Base-by-base conservation (phyloP, 129 eudicot genomes). In the Ambrosia artemisiifolia region DNA sequence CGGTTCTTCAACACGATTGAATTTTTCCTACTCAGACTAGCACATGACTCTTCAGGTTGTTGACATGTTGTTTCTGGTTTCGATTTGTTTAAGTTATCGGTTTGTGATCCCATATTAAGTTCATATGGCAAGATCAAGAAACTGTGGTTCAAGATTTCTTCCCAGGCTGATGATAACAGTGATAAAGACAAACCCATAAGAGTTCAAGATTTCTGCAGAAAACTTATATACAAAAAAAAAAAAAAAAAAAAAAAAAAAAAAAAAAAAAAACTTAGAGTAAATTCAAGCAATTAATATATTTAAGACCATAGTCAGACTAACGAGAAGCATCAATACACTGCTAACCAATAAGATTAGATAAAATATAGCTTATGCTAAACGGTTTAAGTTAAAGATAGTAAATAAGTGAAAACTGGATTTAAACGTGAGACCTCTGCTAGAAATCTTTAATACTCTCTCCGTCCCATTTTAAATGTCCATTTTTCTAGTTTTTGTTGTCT, bases 121-220 rank as follows among this genome's bases (percentile, higher is more conserved):
- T 72, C 74, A 54, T 71, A 40, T 20, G 80, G 87, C 69, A 76
- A 57, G 46, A 53, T 51, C 40, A 79, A 56, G 20, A 44, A 7
- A 40, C 66, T 69, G 63, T 76, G 83, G 43, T 63, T 80, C 70
- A 85, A 55, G 65, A 85, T 83, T 78, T 81, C 86, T 80, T 83
- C 81, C 90, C 83, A 83, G 12, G 86, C 85, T 71, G 96, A 87
- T 64, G 80, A 56, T 33, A 90, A 63, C 63, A 86, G 20, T 18
- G 93, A 90, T 30, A 86, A 73, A 46, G 88, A 87, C 67, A 85
- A 81, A 35, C 88, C 88, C 86, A 86, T 82, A 32, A 63, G 12
- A 73, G 34, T 35, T 36, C 53, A 70, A 67, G 57, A 34, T 63
- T 69, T 78, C 83, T 70, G 78, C 73, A 83, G 1, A 74, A 68